Base-by-base conservation (phyloP, 139 green algal species). In the Chlamydomonas sp. region DNA sequence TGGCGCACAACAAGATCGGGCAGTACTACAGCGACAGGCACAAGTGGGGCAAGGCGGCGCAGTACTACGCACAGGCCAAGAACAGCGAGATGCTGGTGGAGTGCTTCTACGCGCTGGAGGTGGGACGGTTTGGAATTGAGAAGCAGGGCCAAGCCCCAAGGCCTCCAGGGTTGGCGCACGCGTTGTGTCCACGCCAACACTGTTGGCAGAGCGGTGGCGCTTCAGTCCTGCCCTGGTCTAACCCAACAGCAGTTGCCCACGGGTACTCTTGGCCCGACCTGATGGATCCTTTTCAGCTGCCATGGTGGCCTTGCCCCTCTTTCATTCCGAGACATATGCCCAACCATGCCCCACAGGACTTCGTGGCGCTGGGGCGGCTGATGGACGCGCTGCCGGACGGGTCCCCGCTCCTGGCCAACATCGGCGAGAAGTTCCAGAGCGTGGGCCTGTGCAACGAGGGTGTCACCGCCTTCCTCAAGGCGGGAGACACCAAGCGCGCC, bases 21-120 rank as follows among this genome's bases (percentile, higher is more conserved):
- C 91, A 97, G 68, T 96, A 97, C 90, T 97, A 97, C 89, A 90
- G 83, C 63, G 96, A 98, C 79, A 85, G 94, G 10, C 91, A 96
- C 63, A 95, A 95, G 84, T 97, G 94, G 94, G 74, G 69, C 63
- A 96, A 97, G 91, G 96, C 95, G n/a, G 92, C 90, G 78, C 91
- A 94, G 86, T 97, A 96, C 90, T 98, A 96, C 74, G 86, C 90
- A 62, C 94, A 96, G 91, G 91, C 95, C 77, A 95, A 95, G 86
- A 97, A 97, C 92, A 95, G 81, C 31, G 94, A 92, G 64, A 93
- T 93, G 90, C 91, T 97, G 64, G 89, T 96, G 9, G 93, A 97
- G 79, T 96, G 91, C 85, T 94, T 97, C 77, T 97, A 96, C 86
- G 72, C 69, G 3, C 87, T 97, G 81, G 95, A 97, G 89, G 82